phyloP scores from a whole-genome alignment of 352 stramenopile species.

The Phytopythium oedochilum region DNA sequence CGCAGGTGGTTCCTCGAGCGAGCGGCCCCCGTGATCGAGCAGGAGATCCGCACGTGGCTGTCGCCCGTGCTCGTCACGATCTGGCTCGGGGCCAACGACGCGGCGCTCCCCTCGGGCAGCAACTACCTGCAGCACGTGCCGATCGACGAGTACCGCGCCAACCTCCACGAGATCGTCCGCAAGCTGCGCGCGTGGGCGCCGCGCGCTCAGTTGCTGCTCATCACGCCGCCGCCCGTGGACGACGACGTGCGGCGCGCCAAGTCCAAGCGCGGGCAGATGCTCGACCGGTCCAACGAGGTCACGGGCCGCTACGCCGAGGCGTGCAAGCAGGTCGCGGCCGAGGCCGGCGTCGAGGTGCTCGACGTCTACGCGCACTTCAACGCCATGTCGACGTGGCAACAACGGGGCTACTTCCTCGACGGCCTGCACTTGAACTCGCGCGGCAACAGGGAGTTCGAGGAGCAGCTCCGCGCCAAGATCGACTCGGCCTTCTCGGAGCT shows the following conservation, averaged over 20 bases:
- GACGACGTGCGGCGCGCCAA: constrained; percentile 21
- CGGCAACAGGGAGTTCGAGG: constrained; percentile 36
- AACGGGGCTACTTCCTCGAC: constrained; percentile 31
- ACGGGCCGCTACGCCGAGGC: constrained; percentile 38
- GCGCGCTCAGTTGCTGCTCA: constrained; percentile 20
- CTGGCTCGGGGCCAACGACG: constrained; percentile 56
- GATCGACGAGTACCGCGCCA: constrained; percentile 31
- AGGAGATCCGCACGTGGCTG: constrained; percentile 21
- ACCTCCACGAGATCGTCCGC: constrained; percentile 31
- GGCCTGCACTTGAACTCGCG: constrained; percentile 49
- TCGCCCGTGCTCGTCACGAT: constrained; percentile 31
- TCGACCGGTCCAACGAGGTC: constrained; percentile 41
- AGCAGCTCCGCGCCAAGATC: constrained; percentile 19
- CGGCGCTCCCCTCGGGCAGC: constrained; percentile 21
- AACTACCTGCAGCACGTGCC: constrained; percentile 40
- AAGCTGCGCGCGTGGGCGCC: constrained; percentile 7
- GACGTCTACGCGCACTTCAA: constrained; percentile 51
- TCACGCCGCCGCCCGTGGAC: constrained; percentile 34
- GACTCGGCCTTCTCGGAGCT: constrained; percentile 24
- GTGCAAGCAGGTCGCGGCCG: constrained; percentile 30
- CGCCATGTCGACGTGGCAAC: constrained; percentile 23
- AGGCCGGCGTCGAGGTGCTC: constrained; percentile 35
- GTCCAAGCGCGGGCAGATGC: constrained; percentile 1
- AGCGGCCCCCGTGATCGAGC: constrained; percentile 18
- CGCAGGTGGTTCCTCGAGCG: constrained; percentile 27